Percentiles rank a stretch among this genome's conserved stretches.
These are phyloP conservation scores for Russula ochroleuca DNA, from an alignment of 768 basidiomycete species.

Conservation along the genomic window DNA sequence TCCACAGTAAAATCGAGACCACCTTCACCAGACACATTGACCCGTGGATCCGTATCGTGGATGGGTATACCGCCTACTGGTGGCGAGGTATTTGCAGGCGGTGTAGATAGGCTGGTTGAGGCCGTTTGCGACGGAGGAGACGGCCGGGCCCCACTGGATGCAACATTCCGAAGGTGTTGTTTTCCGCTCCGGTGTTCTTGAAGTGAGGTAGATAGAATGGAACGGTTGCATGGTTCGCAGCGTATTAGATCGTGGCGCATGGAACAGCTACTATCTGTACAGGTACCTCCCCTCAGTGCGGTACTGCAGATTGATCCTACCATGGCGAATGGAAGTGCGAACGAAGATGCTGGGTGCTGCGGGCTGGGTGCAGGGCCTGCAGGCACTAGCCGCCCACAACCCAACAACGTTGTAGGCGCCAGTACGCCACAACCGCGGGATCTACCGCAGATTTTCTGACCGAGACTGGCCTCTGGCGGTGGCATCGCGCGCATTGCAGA, in stretches of 20 bases:
- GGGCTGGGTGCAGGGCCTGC: neutral
- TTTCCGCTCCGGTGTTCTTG: slow-evolving; percentile 10
- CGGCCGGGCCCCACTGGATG: neutral
- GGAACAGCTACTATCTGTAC: neutral
- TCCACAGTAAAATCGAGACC: slow-evolving; percentile 12
- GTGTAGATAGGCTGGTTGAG: neutral
- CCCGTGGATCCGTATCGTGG: neutral
- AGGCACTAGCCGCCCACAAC: neutral
- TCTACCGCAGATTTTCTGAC: neutral
- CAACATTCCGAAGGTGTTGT: slow-evolving; percentile 10
- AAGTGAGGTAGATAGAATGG: neutral
- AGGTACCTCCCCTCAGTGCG: neutral
- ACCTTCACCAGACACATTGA: slow-evolving; percentile 15
- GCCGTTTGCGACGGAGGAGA: neutral
- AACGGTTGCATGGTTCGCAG: slow-evolving; percentile 28
- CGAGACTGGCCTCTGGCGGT: too few relatives aligned
- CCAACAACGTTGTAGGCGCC: neutral
- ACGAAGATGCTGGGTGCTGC: neutral
- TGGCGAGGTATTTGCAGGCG: neutral
- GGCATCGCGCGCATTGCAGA: too few relatives aligned
- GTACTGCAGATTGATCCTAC: neutral
- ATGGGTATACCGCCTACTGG: neutral
- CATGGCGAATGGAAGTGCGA: neutral
- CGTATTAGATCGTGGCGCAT: neutral
- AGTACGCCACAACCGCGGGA: neutral